Base-by-base conservation (phyloP, 352 stramenopile species). In the Phytophthora pisi region DNA sequence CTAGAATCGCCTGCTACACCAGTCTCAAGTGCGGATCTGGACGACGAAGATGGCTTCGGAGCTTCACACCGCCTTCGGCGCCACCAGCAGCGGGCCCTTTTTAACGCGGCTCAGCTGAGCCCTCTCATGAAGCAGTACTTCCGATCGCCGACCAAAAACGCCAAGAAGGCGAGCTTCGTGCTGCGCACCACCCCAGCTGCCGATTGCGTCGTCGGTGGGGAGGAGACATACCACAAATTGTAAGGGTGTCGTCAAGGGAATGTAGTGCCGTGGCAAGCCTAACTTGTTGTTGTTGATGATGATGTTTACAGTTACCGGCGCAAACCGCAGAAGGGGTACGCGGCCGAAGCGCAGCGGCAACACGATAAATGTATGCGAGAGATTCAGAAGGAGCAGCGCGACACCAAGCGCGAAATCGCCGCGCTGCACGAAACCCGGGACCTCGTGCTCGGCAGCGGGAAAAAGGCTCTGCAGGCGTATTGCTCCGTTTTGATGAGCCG, bases 151-250 rank as follows among this genome's bases (percentile, higher is more conserved):
- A 84, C 57, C 30, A 86, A 81, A 61, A 87, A 73, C 54, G 60
- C 82, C 6, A 91, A 90, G 70, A 91, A 90, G 54, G 77, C 75
- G 24, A 89, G 79, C 62, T 91, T 86, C 47, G 60, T 97, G 23
- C 60, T 90, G 34, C 88, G 89, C 18, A 97, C 89, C 28, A 91
- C 83, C 5, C 89, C 89, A 2, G 64, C 86, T 4, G 69, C 78
- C 13, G 75, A 86, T 30, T 96, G 88, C 61, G 64, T 79, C 9
- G 88, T 92, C 10, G 88, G 89, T 6, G 89, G 89, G 7, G 82
- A 93, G 51, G 89, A 91, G 40, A 96, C 88, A n/a, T 95, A 84
- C 55, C 79, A 84, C 68, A 89, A 88, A 64, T 78, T 76, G 84
- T 93, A 79, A 36, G 78, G 77, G 11, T 20, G 18, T 63, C 47